Percentiles rank a stretch among this genome's conserved stretches.
These are phyloP conservation scores for Cryphonectria japonica DNA, from an alignment of 2,329 filamentous ascomycete species.

Conservation along the genomic window DNA sequence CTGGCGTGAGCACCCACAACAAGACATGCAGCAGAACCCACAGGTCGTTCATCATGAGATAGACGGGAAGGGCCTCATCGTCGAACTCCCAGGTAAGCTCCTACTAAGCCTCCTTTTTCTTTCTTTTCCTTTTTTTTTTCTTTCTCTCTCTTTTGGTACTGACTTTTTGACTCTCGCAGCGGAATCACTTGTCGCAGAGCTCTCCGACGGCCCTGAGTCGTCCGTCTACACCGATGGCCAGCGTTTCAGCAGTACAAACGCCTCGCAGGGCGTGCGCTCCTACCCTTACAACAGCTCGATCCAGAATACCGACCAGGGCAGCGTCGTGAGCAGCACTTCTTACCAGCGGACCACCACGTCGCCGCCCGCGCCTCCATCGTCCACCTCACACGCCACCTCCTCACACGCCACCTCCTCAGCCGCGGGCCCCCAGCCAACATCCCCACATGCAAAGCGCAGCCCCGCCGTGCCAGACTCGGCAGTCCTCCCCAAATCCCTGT, in stretches of 20 bases:
- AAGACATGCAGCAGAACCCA: slow-evolving; percentile 20
- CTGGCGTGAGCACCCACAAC: slow-evolving; percentile 14
- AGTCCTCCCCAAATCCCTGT: slow-evolving; percentile 26
- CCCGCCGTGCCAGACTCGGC: slow-evolving; percentile 21
- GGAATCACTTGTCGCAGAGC: slow-evolving; percentile 50
- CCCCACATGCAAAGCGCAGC: background rate
- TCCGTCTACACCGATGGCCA: slow-evolving; percentile 45
- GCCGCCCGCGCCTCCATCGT: slow-evolving; percentile 18
- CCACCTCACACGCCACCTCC: slow-evolving; percentile 17
- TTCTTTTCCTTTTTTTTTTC: no score
- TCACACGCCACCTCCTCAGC: slow-evolving; percentile 17
- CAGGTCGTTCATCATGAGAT: slow-evolving; percentile 42
- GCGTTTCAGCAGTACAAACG: slow-evolving; percentile 31
- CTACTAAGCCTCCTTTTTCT: background rate
- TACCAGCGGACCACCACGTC: slow-evolving; percentile 27
- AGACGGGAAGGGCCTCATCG: slow-evolving; percentile 45
- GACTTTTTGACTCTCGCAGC: slow-evolving; percentile 34
- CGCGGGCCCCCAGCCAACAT: slow-evolving; percentile 1
- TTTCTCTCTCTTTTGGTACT: background rate
- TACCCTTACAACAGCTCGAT: slow-evolving; percentile 34
- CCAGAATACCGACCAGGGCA: slow-evolving; percentile 39
- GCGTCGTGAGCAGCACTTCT: slow-evolving; percentile 34
- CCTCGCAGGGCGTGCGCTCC: slow-evolving; percentile 37
- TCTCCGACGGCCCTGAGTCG: slow-evolving; percentile 48
- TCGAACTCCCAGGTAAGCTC: slow-evolving; percentile 52